A percentile compares a stretch with the other conserved stretches of the same genome.
Evolutionary conservation across 2,329 filamentous ascomycete species (phyloP).

Genomic region (Nectriaceae sp.): DNA sequence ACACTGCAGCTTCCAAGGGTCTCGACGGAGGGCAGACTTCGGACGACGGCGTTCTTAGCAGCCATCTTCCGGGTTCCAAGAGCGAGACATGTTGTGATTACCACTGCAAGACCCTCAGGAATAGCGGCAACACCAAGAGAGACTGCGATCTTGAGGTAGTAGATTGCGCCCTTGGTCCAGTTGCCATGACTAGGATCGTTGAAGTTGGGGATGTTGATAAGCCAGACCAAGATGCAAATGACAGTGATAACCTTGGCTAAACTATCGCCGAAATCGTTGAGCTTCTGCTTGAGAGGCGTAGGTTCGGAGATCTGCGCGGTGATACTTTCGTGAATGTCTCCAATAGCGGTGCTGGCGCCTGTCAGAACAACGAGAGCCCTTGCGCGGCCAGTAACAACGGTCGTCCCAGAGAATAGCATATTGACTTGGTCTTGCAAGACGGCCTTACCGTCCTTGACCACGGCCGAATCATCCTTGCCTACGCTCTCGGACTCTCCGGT

Average conservation of each 20-base stretch:
- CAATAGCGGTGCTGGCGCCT: slow-evolving; percentile 88
- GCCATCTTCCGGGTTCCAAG: slow-evolving; percentile 98
- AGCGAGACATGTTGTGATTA: slow-evolving; percentile 97
- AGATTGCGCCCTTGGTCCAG: slow-evolving; percentile 96
- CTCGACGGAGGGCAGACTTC: slow-evolving; percentile 94
- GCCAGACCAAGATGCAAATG: slow-evolving; percentile 94
- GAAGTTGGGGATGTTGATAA: slow-evolving; percentile 98
- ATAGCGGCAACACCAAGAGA: slow-evolving; percentile 98
- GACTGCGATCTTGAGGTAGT: slow-evolving; percentile 99
- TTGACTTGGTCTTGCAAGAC: slow-evolving; percentile 98
- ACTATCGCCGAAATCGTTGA: slow-evolving; percentile 96
- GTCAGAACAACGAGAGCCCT: slow-evolving; percentile 90
- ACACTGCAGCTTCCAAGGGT: slow-evolving; percentile 98
- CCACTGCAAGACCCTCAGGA: slow-evolving; percentile 93
- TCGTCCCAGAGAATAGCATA: slow-evolving; percentile 98
- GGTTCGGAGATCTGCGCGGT: slow-evolving; percentile 97
- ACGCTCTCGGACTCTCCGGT: slow-evolving; percentile 98
- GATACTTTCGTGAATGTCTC: slow-evolving; percentile 98
- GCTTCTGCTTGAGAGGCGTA: slow-evolving; percentile 95
- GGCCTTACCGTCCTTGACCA: slow-evolving; percentile 76
- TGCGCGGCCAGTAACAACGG: slow-evolving; percentile 91
- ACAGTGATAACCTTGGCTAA: slow-evolving; percentile 97
- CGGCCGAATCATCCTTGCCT: slow-evolving; percentile 70
- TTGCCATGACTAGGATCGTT: slow-evolving; percentile 89
- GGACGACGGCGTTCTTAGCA: slow-evolving; percentile 94